Percentiles rank a stretch among this genome's conserved stretches.
These are phyloP conservation scores for Diplodia corticola DNA, from an alignment of 2,329 filamentous ascomycete species.

Conservation along the genomic window DNA sequence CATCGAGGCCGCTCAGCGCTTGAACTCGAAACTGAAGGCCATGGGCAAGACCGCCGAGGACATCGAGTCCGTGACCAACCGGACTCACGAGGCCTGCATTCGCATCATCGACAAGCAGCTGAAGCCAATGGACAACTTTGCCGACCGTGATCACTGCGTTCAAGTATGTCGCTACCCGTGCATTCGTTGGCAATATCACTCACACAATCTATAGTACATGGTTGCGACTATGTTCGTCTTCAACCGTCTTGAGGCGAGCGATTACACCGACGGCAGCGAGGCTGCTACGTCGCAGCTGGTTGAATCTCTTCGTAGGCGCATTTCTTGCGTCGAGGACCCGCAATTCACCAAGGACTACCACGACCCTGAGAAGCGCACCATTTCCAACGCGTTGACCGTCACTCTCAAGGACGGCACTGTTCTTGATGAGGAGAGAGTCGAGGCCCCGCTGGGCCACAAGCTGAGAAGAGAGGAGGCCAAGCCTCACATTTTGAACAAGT, in stretches of 20 bases:
- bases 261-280: constrained; percentile 91
- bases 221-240: constrained; percentile 93
- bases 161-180: constrained; percentile 54
- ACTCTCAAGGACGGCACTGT: constrained; percentile 92
- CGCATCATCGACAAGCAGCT: constrained; percentile 99
- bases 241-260: constrained; percentile 86
- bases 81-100: constrained; percentile 96
- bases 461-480: constrained; percentile 93
- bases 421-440: constrained; percentile 85
- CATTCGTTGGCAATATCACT: constrained; percentile 28
- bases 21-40: constrained; percentile 78
- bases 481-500: constrained; percentile 94
- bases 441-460: constrained; percentile 91
- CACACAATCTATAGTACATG: constrained; percentile 68
- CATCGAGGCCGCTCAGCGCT: constrained; percentile 88
- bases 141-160: constrained; percentile 98
- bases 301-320: constrained; percentile 88
- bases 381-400: constrained; percentile 94
- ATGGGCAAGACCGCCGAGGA: constrained; percentile 90
- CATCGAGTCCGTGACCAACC: constrained; percentile 86
- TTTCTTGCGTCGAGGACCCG: constrained; percentile 94
- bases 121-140: constrained; percentile 99
- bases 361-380: constrained; percentile 87
- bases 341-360: constrained; percentile 96
- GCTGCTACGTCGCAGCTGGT: constrained; percentile 87